Conservation (phyloP, 2,329 filamentous ascomycete species). For the Talaromyces amestolkiae region DNA sequence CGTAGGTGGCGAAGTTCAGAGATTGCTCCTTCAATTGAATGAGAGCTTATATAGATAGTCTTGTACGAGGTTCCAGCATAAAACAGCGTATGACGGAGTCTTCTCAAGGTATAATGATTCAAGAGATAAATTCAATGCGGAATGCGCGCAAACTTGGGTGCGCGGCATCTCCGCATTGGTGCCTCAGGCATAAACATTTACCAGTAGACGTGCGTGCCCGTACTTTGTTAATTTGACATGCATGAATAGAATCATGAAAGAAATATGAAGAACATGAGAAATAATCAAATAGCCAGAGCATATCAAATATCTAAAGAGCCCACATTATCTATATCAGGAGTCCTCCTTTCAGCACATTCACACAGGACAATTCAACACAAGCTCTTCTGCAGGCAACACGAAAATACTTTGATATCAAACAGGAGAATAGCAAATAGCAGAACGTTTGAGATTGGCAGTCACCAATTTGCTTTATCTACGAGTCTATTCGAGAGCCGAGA, state of each 20-base stretch:
- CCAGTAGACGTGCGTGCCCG: too few species aligned
- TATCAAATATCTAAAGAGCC: background rate
- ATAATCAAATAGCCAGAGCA: background rate
- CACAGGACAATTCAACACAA: background rate
- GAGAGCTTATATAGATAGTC: background rate
- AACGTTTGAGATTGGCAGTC: background rate
- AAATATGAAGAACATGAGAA: background rate
- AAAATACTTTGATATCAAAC: background rate
- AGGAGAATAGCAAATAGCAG: background rate
- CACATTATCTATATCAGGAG: background rate
- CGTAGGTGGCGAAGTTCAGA: background rate
- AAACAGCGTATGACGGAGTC: background rate
- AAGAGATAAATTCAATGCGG: background rate
- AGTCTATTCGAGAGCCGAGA: background rate
- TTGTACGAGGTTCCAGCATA: background rate
- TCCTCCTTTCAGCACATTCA: background rate
- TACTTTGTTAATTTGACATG: too few species aligned
- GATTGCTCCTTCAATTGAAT: background rate
- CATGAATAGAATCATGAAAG: background rate
- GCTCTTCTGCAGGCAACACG: background rate
- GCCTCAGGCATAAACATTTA: conserved; percentile 17
- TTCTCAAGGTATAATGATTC: background rate
- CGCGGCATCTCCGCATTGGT: conserved; percentile 15
- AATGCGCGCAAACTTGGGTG: background rate
- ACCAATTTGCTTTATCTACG: background rate